Conservation (phyloP, 2,329 filamentous ascomycete genomes). For the Ophiostoma angusticollis region DNA sequence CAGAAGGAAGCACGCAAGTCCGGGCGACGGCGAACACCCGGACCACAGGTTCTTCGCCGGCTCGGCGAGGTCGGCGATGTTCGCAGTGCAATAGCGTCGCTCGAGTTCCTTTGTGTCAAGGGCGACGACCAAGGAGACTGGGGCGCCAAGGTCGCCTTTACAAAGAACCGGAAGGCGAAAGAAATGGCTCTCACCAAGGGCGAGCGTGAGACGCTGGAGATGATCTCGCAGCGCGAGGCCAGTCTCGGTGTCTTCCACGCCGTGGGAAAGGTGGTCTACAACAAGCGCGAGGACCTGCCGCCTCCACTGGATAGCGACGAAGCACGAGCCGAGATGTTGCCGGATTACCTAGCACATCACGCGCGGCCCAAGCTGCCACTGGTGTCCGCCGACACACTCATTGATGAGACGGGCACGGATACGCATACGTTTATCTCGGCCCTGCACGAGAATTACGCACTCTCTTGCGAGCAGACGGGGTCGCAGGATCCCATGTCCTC, state of each 20-base stretch:
- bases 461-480: constrained; percentile 58
- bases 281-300: constrained; percentile 59
- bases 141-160: constrained; percentile 60
- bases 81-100: constrained; percentile 76
- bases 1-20: constrained; percentile 75
- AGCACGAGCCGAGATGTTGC: constrained; percentile 40
- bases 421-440: constrained; percentile 36
- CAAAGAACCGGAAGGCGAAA: constrained; percentile 52
- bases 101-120: constrained; percentile 84
- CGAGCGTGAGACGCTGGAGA: constrained; percentile 66
- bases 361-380: constrained; percentile 50
- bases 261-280: constrained; percentile 91
- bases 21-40: constrained; percentile 60
- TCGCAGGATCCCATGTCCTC: constrained; percentile 43
- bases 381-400: constrained; percentile 60
- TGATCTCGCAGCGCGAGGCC: constrained; percentile 76
- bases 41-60: constrained; percentile 62
- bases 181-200: constrained; percentile 53
- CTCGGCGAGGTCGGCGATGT: constrained; percentile 85
- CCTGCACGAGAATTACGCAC: constrained; percentile 63
- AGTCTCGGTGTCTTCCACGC: constrained; percentile 93
- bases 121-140: constrained; percentile 62
- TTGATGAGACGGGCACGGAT: constrained; percentile 89
- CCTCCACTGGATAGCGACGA: constrained; percentile 25
- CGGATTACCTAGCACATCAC: constrained; percentile 42